These are phyloP conservation scores for Mucor piriformis DNA, from an alignment of 371 early-diverging fungal genomes.

Conservation along the genomic window DNA sequence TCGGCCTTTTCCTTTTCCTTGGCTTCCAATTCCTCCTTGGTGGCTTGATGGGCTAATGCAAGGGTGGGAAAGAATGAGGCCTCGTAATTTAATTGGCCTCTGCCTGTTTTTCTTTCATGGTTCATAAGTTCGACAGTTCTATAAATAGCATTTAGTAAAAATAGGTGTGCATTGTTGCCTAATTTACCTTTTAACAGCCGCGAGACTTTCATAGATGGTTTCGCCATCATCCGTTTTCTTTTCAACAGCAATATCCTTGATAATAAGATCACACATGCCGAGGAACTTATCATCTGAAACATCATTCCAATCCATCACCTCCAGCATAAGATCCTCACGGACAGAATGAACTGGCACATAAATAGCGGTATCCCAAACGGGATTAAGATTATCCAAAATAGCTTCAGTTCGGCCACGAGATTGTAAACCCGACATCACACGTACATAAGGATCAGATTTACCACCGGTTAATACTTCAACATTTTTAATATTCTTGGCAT, in stretches of 20 bases:
- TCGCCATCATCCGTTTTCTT: slow-evolving; percentile 22
- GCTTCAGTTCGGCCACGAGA: slow-evolving; percentile 60
- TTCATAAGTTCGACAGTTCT: slow-evolving; percentile 58
- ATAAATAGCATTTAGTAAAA: not conserved
- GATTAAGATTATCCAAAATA: slow-evolving; percentile 70
- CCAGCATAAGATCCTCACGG: slow-evolving; percentile 65
- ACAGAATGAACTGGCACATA: slow-evolving; percentile 66
- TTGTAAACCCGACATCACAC: slow-evolving; percentile 61
- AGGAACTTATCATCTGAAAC: slow-evolving; percentile 60
- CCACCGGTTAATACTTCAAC: slow-evolving; percentile 61
- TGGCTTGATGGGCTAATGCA: slow-evolving; percentile 51
- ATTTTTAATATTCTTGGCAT: slow-evolving; percentile 70
- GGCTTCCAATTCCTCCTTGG: slow-evolving; percentile 17
- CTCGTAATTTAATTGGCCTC: slow-evolving; percentile 64
- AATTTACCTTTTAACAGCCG: slow-evolving; percentile 33
- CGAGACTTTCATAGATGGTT: slow-evolving; percentile 34
- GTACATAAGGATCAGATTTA: slow-evolving; percentile 82
- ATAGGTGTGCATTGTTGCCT: not conserved
- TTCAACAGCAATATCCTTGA: slow-evolving; percentile 30
- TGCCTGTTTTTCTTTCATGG: slow-evolving; percentile 54
- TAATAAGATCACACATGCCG: slow-evolving; percentile 52
- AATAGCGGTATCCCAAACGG: slow-evolving; percentile 79
- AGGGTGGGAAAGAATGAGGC: slow-evolving; percentile 68
- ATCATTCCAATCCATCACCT: slow-evolving; percentile 74
- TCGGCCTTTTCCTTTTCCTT: slow-evolving; percentile 3